Base-by-base conservation (phyloP, 2,329 filamentous ascomycete species). In the Fusarium keratoplasticum region DNA sequence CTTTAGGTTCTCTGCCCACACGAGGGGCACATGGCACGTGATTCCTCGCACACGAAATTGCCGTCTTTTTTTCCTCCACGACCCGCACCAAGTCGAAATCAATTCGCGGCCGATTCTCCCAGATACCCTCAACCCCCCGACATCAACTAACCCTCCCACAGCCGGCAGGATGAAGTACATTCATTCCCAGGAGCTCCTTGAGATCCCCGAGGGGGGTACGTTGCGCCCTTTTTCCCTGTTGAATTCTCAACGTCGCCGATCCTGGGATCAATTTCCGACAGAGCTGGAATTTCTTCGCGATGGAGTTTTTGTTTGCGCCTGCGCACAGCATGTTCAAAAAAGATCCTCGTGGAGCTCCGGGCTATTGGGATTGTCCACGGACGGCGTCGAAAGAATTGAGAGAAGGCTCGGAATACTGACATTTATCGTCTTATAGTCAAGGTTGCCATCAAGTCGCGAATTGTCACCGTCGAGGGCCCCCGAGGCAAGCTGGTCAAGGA, bases 131-230 rank as follows among this genome's bases (percentile, higher is more conserved):
- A 82, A 82, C 81, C 78, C 79, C 78, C 83, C 81, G 82, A 52
- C 84, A 27, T 27, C 47, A 29, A 85, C 84, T 82, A 83, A 82
- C 82, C 82, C 82, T 52, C 82, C 83, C 84, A 84, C 83, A 82
- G 85, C 85, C 87, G 88, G 89, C 93, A 98, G 94, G 89, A 98
- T 98, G 96, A 97, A 94, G 91, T 98, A 98, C 94, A 98, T 99
- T 90, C 95, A 98, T 92, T 97, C 95, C 85, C 91, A 96, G 89
- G 96, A 99, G 92, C 90, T 91, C 88, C 91, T 99, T 89, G 91
- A 92, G 84, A 95, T 99, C 88, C 96, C 97, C 84, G 95, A 98
- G 87, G 94, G 95, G 90, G 95, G 95, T 98, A 92, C 89, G 94
- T 94, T 81, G 77, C 78, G 73, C 78, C 75, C 29, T 71, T 68